Evolutionary conservation across 1,139 yeast genomes (phyloP), one percentile per base, ranked within the genome.

Genomic region (Lodderomyces beijingensis): DNA sequence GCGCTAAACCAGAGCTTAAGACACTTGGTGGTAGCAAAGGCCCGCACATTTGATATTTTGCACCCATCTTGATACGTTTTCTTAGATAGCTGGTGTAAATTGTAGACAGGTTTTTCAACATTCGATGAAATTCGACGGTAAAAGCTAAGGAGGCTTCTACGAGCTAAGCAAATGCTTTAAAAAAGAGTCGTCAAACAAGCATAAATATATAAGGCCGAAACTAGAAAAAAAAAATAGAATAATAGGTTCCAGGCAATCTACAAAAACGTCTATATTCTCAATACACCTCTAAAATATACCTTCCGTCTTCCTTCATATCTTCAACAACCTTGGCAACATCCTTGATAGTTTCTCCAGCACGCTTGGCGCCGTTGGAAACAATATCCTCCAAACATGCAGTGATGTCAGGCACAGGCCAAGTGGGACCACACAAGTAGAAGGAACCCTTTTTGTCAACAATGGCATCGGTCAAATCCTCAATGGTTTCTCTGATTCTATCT

Each of bases 391-490:
- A 69, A 48, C 95, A 94, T 31, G 83, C 86, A 38, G 96, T 86
- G 49, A 91, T 85, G 58, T 89, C 96, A 12, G 97, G 96, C 49
- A 91, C 97, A 18, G 98, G 98, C 98, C 98, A 91, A 2, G 97
- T 91, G 28, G 97, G 97, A 43, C 98, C 98, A 78, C 98, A 91
- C 55, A 91, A 73, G 65, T 91, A 91, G 75, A 91, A 89, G 16
- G 88, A 80, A 38, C 97, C 98, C 36, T 81, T 67, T 62, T 88
- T 74, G 40, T 66, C 64, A 30, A 82, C 82, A 57, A 89, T 77
- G 22, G 96, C 93, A 36, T 77, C 84, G 36, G 85, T 83, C 59
- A 91, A 72, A 24, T 75, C 80, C 37, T 69, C 74, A 50, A 87
- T 65, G 40, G 78, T 74, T 53, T 87, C 88, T 52, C 89, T 76